Evolutionary conservation across 83 land plant genomes (phyloP).

Genomic region (Larix sibirica): DNA sequence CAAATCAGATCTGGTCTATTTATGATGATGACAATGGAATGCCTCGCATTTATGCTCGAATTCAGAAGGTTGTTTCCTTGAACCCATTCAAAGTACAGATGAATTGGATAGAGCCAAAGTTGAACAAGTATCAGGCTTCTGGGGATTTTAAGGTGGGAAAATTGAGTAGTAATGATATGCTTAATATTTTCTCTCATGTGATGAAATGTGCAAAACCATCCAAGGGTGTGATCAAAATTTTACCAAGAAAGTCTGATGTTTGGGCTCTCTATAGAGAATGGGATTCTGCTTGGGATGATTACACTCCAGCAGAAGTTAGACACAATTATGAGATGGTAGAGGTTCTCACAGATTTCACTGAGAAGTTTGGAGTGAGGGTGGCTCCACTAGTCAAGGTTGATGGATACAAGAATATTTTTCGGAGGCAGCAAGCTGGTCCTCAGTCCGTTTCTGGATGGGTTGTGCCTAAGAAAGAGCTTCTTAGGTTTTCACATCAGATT

Average conservation of each 20-base stretch:
- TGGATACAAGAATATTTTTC: constrained; percentile 70
- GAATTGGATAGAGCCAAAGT: constrained; percentile 56
- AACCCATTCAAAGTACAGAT: constrained; percentile 56
- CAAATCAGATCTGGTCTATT: constrained; percentile 80
- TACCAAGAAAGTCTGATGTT: constrained; percentile 63
- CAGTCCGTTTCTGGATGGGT: constrained; percentile 28
- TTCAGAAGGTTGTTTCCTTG: constrained; percentile 56
- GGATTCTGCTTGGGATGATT: constrained; percentile 54
- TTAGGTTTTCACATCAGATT: constrained; percentile 78
- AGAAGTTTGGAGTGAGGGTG: constrained; percentile 57
- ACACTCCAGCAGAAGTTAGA: constrained; percentile 55
- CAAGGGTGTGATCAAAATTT: constrained; percentile 43
- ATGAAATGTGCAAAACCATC: constrained; percentile 42
- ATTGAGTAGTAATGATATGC: constrained; percentile 25
- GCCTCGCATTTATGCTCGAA: constrained; percentile 79
- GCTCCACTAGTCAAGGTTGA: constrained; percentile 53
- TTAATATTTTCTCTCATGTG: constrained; percentile 74
- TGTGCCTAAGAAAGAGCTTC: constrained; percentile 63
- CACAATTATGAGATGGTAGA: constrained; percentile 79
- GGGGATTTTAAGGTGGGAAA: constrained; percentile 65
- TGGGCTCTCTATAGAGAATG: constrained; percentile 84
- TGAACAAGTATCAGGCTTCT: constrained; percentile 56
- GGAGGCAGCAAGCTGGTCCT: constrained; percentile 24
- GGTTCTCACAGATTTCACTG: constrained; percentile 58
- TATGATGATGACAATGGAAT: constrained; percentile 92